A percentile compares a stretch with the other conserved stretches of the same genome.
Evolutionary conservation across 106 monocot genomes (phyloP).

Genomic region (Cymbidium sinense): DNA sequence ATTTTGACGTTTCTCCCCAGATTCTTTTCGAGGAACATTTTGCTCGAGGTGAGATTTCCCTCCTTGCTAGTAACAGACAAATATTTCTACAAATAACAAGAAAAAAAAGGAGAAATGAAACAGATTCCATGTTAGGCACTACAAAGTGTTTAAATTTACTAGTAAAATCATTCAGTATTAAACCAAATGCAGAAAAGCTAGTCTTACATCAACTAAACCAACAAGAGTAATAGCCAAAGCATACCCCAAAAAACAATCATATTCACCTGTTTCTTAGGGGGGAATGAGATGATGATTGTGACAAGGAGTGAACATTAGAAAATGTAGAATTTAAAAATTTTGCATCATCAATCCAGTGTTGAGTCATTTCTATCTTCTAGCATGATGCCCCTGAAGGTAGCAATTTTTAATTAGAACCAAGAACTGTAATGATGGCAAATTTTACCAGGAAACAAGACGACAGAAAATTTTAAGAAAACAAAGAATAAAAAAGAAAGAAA

Average conservation of each 20-base stretch:
- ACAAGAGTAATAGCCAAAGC: neutral
- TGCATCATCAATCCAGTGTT: conserved; percentile 8
- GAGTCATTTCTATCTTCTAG: conserved; percentile 7
- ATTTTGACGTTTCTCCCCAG: conserved; percentile 20
- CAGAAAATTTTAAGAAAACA: neutral
- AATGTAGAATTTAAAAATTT: conserved; percentile 1
- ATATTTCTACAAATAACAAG: conserved; percentile 39
- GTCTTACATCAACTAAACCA: neutral
- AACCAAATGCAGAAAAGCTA: neutral
- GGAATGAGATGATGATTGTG: conserved; percentile 4
- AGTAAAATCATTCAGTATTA: neutral
- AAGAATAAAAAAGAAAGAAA: neutral
- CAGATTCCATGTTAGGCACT: neutral
- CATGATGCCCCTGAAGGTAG: conserved; percentile 2
- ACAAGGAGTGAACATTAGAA: neutral
- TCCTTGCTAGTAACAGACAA: conserved; percentile 47
- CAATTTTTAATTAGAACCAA: neutral
- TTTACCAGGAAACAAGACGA: neutral
- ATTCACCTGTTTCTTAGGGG: neutral
- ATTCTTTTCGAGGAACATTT: conserved; percentile 48
- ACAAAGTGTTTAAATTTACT: neutral
- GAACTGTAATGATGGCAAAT: neutral
- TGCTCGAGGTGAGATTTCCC: conserved; percentile 76
- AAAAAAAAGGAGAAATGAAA: neutral
- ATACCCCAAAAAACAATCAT: neutral